Evolutionary conservation across 192 early-diverging fungal genomes (phyloP).

Genomic region (Linnemannia hyalina): DNA sequence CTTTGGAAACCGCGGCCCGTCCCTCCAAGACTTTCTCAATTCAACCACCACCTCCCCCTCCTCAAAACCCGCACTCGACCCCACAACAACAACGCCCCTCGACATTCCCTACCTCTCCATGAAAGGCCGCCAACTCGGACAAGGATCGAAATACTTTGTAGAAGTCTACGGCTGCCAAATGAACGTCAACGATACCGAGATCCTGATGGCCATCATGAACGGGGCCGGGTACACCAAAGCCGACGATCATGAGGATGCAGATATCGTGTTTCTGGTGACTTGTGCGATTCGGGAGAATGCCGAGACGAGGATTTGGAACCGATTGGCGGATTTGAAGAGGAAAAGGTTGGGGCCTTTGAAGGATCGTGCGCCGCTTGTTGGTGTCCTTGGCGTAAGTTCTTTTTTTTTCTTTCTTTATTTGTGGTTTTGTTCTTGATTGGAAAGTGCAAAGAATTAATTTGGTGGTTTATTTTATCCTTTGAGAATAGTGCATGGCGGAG

Average conservation of each 20-base stretch:
- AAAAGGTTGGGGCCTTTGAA: conserved; percentile 67
- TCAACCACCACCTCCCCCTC: conserved; percentile 17
- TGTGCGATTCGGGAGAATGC: conserved; percentile 86
- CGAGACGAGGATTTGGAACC: conserved; percentile 79
- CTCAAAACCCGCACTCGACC: neutral
- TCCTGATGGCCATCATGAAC: conserved; percentile 80
- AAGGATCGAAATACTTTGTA: conserved; percentile 76
- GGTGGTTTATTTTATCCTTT: neutral
- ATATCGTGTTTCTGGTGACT: conserved; percentile 82
- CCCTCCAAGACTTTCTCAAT: conserved; percentile 60
- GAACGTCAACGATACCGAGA: conserved; percentile 87
- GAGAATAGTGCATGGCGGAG: conserved; percentile 79
- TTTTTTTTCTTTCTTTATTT: neutral
- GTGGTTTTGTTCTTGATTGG: too few species aligned
- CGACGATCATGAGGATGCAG: conserved; percentile 64
- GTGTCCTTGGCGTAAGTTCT: conserved; percentile 73
- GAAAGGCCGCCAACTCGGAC: conserved; percentile 60
- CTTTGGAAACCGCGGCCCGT: conserved; percentile 63
- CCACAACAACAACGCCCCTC: conserved; percentile 26
- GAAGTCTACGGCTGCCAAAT: conserved; percentile 89
- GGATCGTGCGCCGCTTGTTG: conserved; percentile 74
- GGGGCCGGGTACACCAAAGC: conserved; percentile 76
- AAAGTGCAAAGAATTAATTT: neutral
- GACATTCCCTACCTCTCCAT: conserved; percentile 60
- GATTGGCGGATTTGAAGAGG: conserved; percentile 69